These are phyloP conservation scores for Nannochloropsis salina DNA, from an alignment of 108 stramenopile species.

Conservation along the genomic window DNA sequence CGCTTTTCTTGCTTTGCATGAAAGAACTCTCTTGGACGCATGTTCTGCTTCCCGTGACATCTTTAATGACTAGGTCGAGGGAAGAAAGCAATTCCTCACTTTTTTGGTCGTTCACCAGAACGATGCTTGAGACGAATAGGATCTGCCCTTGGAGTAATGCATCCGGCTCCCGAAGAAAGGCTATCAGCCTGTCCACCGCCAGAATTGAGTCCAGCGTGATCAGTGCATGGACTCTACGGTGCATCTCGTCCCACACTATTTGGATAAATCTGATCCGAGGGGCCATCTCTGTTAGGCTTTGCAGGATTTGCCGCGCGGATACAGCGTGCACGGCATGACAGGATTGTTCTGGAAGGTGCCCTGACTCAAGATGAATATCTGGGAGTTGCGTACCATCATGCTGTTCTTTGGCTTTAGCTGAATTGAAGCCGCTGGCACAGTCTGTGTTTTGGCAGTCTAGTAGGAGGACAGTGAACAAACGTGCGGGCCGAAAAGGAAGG, in stretches of 20 bases:
- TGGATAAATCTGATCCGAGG: background rate
- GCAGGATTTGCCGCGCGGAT: background rate
- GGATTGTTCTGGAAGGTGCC: no score
- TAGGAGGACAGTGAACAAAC: background rate
- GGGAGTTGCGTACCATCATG: no score
- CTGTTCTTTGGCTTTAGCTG: no score
- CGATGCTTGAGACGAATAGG: background rate
- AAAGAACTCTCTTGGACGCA: no score
- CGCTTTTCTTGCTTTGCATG: no score
- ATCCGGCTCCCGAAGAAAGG: background rate
- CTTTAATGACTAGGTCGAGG: background rate
- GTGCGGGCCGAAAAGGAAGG: background rate
- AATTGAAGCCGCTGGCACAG: no score
- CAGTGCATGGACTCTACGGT: background rate
- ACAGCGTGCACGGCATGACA: no score
- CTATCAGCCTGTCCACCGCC: background rate
- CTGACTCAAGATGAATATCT: no score
- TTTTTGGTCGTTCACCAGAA: background rate
- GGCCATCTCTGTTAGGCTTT: background rate
- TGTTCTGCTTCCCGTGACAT: no score
- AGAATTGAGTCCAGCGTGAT: background rate
- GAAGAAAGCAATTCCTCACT: background rate
- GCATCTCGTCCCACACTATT: background rate
- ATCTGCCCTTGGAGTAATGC: background rate
- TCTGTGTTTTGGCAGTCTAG: no score